Evolutionary conservation across 2,329 filamentous ascomycete genomes (phyloP).

Genomic region (Arthrinium puccinioides): DNA sequence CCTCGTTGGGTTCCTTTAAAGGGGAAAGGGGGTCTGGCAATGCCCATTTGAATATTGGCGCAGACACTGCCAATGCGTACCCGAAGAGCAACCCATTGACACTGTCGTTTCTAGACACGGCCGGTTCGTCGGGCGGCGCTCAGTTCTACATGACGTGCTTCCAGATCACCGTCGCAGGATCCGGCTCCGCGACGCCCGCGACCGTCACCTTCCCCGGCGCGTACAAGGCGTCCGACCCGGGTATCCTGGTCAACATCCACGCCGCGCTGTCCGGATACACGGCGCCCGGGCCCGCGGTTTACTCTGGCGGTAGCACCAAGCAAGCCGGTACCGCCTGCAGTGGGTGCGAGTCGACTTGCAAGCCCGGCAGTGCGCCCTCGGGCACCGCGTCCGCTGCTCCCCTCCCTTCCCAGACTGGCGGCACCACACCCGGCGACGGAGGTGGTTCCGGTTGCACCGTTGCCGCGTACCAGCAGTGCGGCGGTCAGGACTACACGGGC

Average conservation of each 20-base stretch:
- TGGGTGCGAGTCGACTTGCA: constrained; percentile 32
- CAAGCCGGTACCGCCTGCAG: constrained; percentile 21
- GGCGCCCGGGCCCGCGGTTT: constrained; percentile 35
- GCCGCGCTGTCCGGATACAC: constrained; percentile 29
- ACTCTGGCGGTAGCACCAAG: constrained; percentile 31
- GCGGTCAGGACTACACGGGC: constrained; percentile 31
- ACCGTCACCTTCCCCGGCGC: constrained; percentile 33
- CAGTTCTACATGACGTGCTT: constrained; percentile 26
- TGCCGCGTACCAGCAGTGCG: constrained; percentile 29
- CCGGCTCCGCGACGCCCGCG: constrained; percentile 21
- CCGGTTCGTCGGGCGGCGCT: constrained; percentile 21
- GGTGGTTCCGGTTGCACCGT: constrained; percentile 22
- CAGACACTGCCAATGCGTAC: neutral
- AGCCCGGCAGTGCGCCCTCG: constrained; percentile 21
- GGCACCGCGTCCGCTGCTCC: constrained; percentile 14
- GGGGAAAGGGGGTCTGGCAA: too few species aligned
- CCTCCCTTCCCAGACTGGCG: constrained; percentile 1
- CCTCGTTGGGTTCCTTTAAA: too few species aligned
- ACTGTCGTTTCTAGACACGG: constrained; percentile 24
- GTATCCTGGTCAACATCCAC: constrained; percentile 42
- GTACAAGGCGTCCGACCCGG: constrained; percentile 34
- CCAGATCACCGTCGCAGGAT: constrained; percentile 21
- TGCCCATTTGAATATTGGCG: too few species aligned
- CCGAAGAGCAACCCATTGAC: neutral
- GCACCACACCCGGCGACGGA: constrained; percentile 12